These are phyloP conservation scores for Fereydounia khargensis DNA, from an alignment of 1,284 basidiomycete species.

Conservation along the genomic window DNA sequence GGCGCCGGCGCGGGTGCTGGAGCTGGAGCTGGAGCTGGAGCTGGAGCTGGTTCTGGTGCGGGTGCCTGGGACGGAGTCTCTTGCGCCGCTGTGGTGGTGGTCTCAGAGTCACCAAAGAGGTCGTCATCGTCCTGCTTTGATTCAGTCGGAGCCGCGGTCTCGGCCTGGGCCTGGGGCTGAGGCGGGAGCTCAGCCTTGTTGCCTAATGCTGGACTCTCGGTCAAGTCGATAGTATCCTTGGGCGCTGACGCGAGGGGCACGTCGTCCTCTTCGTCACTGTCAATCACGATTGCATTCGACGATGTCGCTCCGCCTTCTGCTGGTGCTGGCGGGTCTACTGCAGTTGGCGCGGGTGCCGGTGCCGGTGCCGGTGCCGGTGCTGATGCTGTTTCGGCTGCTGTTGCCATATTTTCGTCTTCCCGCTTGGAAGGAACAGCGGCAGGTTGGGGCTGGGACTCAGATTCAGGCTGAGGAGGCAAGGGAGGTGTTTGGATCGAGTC, in stretches of 20 bases:
- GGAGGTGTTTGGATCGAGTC: slow-evolving; percentile 12
- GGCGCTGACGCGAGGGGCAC: slow-evolving; percentile 29
- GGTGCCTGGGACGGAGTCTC: too few species aligned
- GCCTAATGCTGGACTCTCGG: slow-evolving; percentile 12
- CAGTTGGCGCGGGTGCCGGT: not conserved
- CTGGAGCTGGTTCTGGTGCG: too few species aligned
- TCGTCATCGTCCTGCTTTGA: too few species aligned
- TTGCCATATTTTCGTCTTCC: not conserved
- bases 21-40: too few species aligned
- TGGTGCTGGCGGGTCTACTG: not conserved
- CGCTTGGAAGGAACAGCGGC: too few species aligned
- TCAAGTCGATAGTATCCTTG: slow-evolving; percentile 29
- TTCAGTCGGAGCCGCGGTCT: too few species aligned
- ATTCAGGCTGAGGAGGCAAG: too few species aligned
- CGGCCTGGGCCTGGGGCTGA: too few species aligned
- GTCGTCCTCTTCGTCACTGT: slow-evolving; percentile 31
- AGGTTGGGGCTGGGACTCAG: too few species aligned
- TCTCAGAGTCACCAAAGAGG: too few species aligned
- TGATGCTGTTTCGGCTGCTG: not conserved
- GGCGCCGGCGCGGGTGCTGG: too few species aligned
- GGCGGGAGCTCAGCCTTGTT: slow-evolving; percentile 5
- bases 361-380: not conserved
- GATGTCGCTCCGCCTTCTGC: not conserved
- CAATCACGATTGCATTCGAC: slow-evolving; percentile 26
- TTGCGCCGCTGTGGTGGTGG: too few species aligned